These are phyloP conservation scores for Suillus bovinus DNA, from an alignment of 768 basidiomycete species.

Conservation along the genomic window DNA sequence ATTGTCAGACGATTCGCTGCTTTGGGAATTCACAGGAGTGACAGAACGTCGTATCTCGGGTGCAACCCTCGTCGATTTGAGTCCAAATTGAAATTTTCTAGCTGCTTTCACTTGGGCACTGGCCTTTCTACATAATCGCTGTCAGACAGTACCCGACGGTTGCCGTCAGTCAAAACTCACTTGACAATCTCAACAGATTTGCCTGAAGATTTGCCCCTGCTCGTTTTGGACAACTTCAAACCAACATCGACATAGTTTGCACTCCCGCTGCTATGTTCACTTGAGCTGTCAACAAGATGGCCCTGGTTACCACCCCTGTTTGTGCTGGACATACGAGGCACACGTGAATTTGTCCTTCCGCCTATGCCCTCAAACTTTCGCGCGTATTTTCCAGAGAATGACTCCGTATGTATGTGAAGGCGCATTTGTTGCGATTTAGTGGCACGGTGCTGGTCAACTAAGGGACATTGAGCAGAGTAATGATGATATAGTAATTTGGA, in stretches of 20 bases:
- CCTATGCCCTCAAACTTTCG: neutral
- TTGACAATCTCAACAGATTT: neutral
- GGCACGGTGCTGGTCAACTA: neutral
- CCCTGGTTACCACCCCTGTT: neutral
- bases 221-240: neutral
- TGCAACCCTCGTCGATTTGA: slow-evolving; percentile 15
- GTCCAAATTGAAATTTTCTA: slow-evolving; percentile 15
- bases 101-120: slow-evolving; percentile 15
- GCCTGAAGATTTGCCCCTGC: neutral
- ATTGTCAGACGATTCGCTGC: slow-evolving; percentile 3
- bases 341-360: neutral
- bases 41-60: neutral
- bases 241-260: neutral
- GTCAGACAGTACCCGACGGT: neutral
- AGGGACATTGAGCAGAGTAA: neutral
- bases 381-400: neutral
- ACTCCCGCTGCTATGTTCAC: neutral
- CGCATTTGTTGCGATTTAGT: neutral
- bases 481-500: neutral
- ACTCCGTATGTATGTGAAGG: neutral
- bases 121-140: neutral
- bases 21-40: neutral
- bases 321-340: slow-evolving; percentile 3
- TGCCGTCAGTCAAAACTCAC: neutral
- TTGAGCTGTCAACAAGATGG: neutral